Evolutionary conservation across 2,329 filamentous ascomycete species (phyloP).

Genomic region (Curvularia lunata): DNA sequence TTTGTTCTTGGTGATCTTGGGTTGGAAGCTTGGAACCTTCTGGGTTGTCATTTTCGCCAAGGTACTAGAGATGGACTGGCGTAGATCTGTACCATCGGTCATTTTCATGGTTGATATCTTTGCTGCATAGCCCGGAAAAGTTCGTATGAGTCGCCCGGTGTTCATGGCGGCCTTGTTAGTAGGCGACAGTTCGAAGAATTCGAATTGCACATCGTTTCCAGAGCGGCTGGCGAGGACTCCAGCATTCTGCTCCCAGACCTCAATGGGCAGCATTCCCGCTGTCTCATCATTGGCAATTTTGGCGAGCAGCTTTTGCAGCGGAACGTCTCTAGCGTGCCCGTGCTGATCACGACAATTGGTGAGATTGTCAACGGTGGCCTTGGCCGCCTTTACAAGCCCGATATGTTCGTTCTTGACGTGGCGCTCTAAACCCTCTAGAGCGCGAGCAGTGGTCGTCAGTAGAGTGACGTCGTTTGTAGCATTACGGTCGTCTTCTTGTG

Average conservation of each 20-base stretch:
- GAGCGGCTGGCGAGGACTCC: slow-evolving; percentile 51
- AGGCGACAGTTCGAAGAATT: slow-evolving; percentile 58
- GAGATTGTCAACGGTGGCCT: slow-evolving; percentile 25
- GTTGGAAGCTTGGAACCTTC: slow-evolving; percentile 42
- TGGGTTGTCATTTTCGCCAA: slow-evolving; percentile 50
- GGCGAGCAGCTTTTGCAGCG: slow-evolving; percentile 16
- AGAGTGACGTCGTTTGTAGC: slow-evolving; percentile 22
- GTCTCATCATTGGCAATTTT: slow-evolving; percentile 24
- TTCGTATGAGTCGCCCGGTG: slow-evolving; percentile 52
- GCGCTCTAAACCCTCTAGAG: slow-evolving; percentile 20
- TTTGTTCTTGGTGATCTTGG: slow-evolving; percentile 50
- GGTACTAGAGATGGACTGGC: slow-evolving; percentile 36
- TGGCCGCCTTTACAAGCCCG: slow-evolving; percentile 12
- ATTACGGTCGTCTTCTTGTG: slow-evolving; percentile 45
- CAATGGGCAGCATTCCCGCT: slow-evolving; percentile 41
- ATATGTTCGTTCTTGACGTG: slow-evolving; percentile 7
- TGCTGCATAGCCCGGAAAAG: slow-evolving; percentile 54
- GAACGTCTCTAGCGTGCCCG: slow-evolving; percentile 21
- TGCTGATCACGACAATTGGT: slow-evolving; percentile 7
- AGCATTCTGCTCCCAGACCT: slow-evolving; percentile 57
- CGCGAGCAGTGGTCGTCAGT: slow-evolving; percentile 14
- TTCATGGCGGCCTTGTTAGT: slow-evolving; percentile 47
- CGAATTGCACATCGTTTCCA: slow-evolving; percentile 40
- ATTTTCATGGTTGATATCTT: slow-evolving; percentile 37
- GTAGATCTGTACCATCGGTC: slow-evolving; percentile 19